Evolutionary conservation across 768 basidiomycete genomes (phyloP), one percentile per base, ranked within the genome.

Genomic region (Boletus patriciae): DNA sequence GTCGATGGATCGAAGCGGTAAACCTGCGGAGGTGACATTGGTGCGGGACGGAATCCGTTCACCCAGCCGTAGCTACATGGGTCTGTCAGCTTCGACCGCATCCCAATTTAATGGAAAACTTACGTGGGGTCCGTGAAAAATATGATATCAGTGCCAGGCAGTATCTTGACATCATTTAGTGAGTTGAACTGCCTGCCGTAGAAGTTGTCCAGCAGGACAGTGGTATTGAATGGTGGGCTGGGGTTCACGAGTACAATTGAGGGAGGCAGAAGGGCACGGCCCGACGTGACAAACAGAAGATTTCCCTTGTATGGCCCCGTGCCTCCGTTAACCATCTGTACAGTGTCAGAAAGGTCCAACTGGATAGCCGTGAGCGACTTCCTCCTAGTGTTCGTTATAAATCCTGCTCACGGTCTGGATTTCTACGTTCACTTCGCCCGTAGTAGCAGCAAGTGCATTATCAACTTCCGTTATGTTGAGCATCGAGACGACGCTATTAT

Each of bases 141-240:
- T 3, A 92, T 59, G 43, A 81, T 80, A 37, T 83, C 84, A 55
- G 80, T 86, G 16, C 71, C 71, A 1, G 87, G 88, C 48, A 90
- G 85, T 1, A 90, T 75, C 62, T 87, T 91, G 54, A 88, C 76
- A 61, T 93, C 92, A 68, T 92, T 92, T 40, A 92, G 69, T 1
- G 90, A 90, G 69, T 89, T 91, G 75, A 92, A 92, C 60, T 90
- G 90, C 7, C 89, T 77, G 3, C 90, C 90, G 64, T 82, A 88
- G 73, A 80, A 90, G 73, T 91, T 92, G 70, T 92, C 87, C 58
- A 93, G 68, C 18, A 93, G 69, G 37, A 88, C 79, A 0, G 87
- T 90, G 4, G 80, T 73, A 54, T 91, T 88, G 70, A 85, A 77
- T 1, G 89, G 89, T 5, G 81, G 66, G 4, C 62, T 66, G 0